phyloP scores from a whole-genome alignment of 768 basidiomycete species.

The Trametes cubensis region DNA sequence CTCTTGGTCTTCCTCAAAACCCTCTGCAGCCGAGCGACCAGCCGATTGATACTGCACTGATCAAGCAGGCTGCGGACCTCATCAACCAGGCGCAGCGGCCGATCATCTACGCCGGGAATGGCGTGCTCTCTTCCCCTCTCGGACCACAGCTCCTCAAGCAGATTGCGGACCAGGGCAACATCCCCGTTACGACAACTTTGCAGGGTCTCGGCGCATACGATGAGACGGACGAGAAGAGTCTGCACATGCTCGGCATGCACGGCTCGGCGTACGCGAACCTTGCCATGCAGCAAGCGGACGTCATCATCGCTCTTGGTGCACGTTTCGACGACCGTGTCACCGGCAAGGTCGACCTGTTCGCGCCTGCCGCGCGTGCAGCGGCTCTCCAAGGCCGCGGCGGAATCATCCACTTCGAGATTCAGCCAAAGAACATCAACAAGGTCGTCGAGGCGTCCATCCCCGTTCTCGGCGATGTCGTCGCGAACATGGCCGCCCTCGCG shows the following conservation, averaged over 20 bases:
- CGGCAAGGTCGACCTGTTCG: constrained; percentile 85
- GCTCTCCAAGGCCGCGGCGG: constrained; percentile 87
- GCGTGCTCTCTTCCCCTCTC: constrained; percentile 77
- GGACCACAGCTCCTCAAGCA: constrained; percentile 82
- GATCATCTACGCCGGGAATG: constrained; percentile 91
- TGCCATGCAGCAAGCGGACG: constrained; percentile 96
- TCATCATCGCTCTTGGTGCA: constrained; percentile 95
- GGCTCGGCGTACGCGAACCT: constrained; percentile 96
- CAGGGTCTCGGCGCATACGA: constrained; percentile 96
- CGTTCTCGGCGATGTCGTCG: constrained; percentile 89
- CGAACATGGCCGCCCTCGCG: constrained; percentile 80
- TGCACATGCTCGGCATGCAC: constrained; percentile 99
- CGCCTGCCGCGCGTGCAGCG: constrained; percentile 86
- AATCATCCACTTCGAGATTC: constrained; percentile 99
- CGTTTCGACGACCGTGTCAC: constrained; percentile 99
- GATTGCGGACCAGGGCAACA: constrained; percentile 83
- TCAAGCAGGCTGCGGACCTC: constrained; percentile 82
- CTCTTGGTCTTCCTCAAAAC: constrained; percentile 73
- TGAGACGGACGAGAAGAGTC: constrained; percentile 79
- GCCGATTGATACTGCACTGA: constrained; percentile 64
- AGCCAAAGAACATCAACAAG: constrained; percentile 99
- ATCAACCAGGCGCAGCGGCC: constrained; percentile 93
- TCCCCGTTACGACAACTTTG: constrained; percentile 95
- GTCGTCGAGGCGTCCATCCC: constrained; percentile 94
- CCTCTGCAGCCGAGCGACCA: constrained; percentile 62